These are phyloP conservation scores for Medicago ruthenica DNA, from an alignment of 306 rosid species.

Conservation along the genomic window DNA sequence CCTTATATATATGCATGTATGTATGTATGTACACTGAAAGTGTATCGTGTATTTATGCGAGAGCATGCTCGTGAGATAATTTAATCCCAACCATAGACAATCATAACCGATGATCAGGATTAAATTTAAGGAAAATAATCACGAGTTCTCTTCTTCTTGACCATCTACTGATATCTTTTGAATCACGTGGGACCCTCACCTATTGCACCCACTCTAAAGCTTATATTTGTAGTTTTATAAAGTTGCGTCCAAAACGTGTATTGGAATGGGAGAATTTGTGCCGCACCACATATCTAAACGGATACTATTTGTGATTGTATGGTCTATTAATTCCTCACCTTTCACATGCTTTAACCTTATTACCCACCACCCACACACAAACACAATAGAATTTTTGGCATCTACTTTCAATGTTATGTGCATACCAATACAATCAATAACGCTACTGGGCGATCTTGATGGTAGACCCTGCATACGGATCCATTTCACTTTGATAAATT, in stretches of 20 bases:
- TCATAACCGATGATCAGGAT: not conserved
- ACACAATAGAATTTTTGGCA: not conserved
- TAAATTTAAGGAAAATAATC: not conserved
- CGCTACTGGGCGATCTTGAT: not conserved
- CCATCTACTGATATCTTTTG: not conserved
- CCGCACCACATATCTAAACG: not conserved
- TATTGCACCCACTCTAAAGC: constrained; percentile 5
- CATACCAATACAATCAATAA: not conserved
- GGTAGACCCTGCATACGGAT: not conserved
- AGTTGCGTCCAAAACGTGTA: not conserved
- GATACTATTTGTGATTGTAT: not conserved
- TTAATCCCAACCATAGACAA: not conserved
- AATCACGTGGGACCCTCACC: not conserved
- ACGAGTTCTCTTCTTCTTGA: not conserved
- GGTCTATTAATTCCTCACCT: not conserved
- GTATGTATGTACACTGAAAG: not conserved
- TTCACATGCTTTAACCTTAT: not conserved
- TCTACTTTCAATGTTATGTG: not conserved
- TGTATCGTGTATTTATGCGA: not conserved
- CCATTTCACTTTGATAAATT: no score
- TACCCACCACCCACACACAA: not conserved
- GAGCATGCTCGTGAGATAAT: no score
- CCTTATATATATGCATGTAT: no score
- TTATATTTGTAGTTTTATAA: not conserved
- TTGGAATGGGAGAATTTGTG: not conserved